Base-by-base conservation (phyloP, 306 rosid genomes). In the Mucuna pruriens region DNA sequence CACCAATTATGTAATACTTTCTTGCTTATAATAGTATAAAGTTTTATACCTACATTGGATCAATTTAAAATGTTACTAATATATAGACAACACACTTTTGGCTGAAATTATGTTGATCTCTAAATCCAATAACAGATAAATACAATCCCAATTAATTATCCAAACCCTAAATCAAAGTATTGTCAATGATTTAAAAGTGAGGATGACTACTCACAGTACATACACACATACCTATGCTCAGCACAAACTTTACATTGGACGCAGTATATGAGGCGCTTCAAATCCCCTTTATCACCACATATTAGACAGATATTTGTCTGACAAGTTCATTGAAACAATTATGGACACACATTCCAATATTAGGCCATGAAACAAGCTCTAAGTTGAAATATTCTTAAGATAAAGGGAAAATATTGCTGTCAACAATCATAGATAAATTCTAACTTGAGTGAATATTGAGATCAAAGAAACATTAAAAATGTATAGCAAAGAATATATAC, bases 231-330 rank as follows among this genome's bases (percentile, higher is more conserved):
- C 80, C 76, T 76, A 69, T 76, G 71, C 57, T 70, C 46, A 29
- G 78, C 84, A 69, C 52, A 86, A 78, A 49, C 65, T 51, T 70
- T 51, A 75, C 86, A 79, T n/a, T 52, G 34, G 40, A 25, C 70
- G 40, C 85, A 79, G n/a, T 11, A 79, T 75, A 79, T 2, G 38
- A 83, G 80, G 52, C 62, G 52, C 62, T 82, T 63, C 71, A 20
- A 16, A 74, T 62, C 74, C 84, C n/a, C 86, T 83, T 75, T 63
- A 62, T 62, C 79, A 25, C 86, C 86, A 42, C 86, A 86, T 23
- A 23, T 15, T 75, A 61, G 71, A 85, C 82, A 85, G 6, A 82
- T 61, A 3, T 39, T 25, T 51, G 17, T 42, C 84, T 79, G 75
- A 2, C 78, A 79, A 40, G 36, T 79, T 76, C 36, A 76, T 76